These are phyloP conservation scores for Mytilinidion resinicola DNA, from an alignment of 495 filamentous ascomycete genomes.

Conservation along the genomic window DNA sequence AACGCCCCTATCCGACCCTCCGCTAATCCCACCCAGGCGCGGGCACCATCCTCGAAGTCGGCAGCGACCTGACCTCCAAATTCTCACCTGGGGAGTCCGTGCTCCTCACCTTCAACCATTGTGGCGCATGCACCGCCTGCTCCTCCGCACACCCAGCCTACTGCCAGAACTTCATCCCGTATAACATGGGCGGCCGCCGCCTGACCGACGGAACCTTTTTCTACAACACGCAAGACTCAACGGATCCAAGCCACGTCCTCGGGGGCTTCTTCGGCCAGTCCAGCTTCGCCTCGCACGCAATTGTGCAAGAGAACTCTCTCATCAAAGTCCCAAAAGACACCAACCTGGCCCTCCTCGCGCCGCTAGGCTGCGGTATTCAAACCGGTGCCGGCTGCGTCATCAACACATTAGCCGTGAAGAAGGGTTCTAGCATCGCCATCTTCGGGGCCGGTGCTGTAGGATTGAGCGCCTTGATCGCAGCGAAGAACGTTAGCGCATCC, in stretches of 20 bases:
- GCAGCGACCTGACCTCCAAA: constrained; percentile 22
- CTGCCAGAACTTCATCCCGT: constrained; percentile 24
- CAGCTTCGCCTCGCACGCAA: constrained; percentile 24
- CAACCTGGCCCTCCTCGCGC: constrained; percentile 33
- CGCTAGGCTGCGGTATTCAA: constrained; percentile 41
- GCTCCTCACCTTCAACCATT: constrained; percentile 35
- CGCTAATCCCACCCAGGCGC: constrained; percentile 16
- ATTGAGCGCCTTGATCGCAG: constrained; percentile 29
- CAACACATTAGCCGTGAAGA: constrained; percentile 20
- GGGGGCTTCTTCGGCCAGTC: constrained; percentile 32
- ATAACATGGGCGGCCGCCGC: constrained; percentile 25
- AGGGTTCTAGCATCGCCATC: constrained; percentile 19
- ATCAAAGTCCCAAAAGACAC: constrained; percentile 30
- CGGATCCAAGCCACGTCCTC: constrained; percentile 10
- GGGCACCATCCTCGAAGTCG: constrained; percentile 28
- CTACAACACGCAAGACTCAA: constrained; percentile 5
- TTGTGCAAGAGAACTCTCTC: constrained; percentile 31
- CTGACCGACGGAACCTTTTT: constrained; percentile 4
- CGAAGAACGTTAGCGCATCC: constrained; percentile 16
- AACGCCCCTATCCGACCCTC: background rate
- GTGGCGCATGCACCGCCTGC: constrained; percentile 34
- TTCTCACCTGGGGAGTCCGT: constrained; percentile 25
- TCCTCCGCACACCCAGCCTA: constrained; percentile 25
- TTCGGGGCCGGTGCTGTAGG: constrained; percentile 31
- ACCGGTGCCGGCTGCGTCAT: constrained; percentile 37